A percentile compares a stretch with the other conserved stretches of the same genome.
Conservation (phyloP, 1,139 yeast species). For the Yamadazyma oceani region DNA sequence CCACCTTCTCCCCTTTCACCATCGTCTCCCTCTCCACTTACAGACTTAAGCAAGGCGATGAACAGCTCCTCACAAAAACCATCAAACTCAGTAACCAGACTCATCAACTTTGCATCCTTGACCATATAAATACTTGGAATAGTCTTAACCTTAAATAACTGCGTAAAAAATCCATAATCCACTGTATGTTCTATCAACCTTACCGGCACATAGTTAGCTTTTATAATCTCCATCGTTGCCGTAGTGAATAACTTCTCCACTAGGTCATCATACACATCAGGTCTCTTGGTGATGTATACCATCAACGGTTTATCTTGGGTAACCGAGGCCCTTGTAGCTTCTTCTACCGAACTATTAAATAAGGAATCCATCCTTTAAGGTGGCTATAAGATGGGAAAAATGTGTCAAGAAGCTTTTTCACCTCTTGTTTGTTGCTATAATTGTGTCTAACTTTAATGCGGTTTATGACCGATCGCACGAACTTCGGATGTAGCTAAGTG, state of each 20-base stretch:
- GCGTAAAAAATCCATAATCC: constrained; percentile 51
- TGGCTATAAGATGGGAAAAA: too few relatives aligned
- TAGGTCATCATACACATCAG: constrained; percentile 18
- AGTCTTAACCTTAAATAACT: constrained; percentile 45
- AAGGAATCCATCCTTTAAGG: background rate
- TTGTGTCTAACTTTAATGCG: background rate
- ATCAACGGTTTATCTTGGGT: constrained; percentile 37
- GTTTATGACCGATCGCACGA: too few relatives aligned
- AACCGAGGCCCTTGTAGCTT: constrained; percentile 43
- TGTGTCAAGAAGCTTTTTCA: too few relatives aligned
- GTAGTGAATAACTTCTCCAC: constrained; percentile 8
- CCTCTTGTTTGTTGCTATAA: background rate
- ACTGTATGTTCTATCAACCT: constrained; percentile 42
- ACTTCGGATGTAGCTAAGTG: too few relatives aligned
- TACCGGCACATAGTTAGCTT: constrained; percentile 38
- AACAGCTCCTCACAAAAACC: constrained; percentile 6
- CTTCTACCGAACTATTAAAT: constrained; percentile 27
- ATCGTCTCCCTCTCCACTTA: too few relatives aligned
- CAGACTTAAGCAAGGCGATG: too few relatives aligned
- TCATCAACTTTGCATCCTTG: constrained; percentile 44
- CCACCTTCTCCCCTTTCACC: too few relatives aligned
- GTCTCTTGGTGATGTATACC: constrained; percentile 34
- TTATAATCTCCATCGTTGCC: constrained; percentile 13
- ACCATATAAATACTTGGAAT: constrained; percentile 54
- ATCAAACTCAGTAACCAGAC: constrained; percentile 34